Conservation (phyloP, 306 rosid species). For the Vachellia collinsii region DNA sequence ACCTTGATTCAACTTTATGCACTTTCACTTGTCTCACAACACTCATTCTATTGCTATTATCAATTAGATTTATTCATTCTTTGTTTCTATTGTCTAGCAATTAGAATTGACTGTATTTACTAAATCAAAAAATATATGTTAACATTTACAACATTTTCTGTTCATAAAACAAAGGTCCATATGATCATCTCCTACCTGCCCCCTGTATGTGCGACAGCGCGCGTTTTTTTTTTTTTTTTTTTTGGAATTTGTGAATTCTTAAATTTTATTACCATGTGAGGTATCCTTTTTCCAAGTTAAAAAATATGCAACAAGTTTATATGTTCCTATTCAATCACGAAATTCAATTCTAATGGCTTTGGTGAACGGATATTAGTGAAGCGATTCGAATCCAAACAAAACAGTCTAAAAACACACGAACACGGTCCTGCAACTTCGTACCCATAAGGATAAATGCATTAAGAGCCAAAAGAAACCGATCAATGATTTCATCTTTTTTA, state of each 20-base stretch:
- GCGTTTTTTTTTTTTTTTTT: too few species aligned
- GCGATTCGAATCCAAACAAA: neutral
- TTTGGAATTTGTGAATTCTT: too few species aligned
- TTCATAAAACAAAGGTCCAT: neutral
- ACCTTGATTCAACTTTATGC: conserved; percentile 38
- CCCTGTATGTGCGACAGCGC: too few species aligned
- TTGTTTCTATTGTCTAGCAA: neutral
- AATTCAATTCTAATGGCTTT: neutral
- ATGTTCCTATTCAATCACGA: neutral
- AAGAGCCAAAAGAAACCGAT: conserved; percentile 14
- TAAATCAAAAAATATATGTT: too few species aligned
- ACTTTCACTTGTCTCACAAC: too few species aligned
- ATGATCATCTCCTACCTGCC: too few species aligned
- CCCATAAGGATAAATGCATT: conserved; percentile 2
- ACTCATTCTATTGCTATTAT: too few species aligned
- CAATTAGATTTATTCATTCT: neutral
- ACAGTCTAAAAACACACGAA: neutral
- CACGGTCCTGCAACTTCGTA: neutral
- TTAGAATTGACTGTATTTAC: neutral
- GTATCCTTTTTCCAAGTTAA: neutral
- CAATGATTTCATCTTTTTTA: too few species aligned
- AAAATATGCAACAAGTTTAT: neutral
- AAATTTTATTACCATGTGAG: neutral
- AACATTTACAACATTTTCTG: neutral
- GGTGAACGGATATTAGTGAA: neutral